Base-by-base conservation (phyloP, 257 asterid genomes). In the Echites panduratus region DNA sequence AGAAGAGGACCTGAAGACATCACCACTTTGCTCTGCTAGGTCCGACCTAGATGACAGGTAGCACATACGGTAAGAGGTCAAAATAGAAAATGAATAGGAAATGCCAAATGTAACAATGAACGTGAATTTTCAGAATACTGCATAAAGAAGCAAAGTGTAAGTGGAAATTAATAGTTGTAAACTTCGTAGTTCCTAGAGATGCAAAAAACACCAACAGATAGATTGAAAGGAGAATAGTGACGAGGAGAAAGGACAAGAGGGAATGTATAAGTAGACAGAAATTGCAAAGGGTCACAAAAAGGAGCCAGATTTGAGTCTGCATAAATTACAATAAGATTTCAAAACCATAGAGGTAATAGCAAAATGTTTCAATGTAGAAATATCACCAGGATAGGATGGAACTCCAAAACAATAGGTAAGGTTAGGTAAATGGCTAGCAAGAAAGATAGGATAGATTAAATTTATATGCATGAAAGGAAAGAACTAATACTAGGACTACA, bases 1-100 rank as follows among this genome's bases (percentile, higher is more conserved):
- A 66, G 85, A 58, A 63, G 85, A 67, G 48, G 97, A 82, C 77
- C 96, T 86, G 2, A 88, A 76, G 70, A 89, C 85, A 80, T 89
- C 99, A 76, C 96, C 97, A 77, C 98, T 95, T 79, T 87, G 99
- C 91, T 90, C 97, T 44, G 99, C 96, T 54, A 84, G 79, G 73
- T 95, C 98, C 83, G 83, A 76, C 80, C 99, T 95, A 80, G 77
- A 84, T 73, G 26, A 22, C 75, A 79, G 19, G 68, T 48, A 78
- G 57, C 50, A 54, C 71, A 67, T 17, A 49, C 26, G 26, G 66
- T 70, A 13, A 67, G 52, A 70, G 63, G 79, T 66, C 43, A 73
- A 67, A 41, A 69, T 49, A 62, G 40, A 75, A 70, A 73, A 73
- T 4, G 53, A 76, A 58, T 2, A 19, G 64, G 20, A 32, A 17